Conservation (phyloP, 202 grass and related monocot species). For the Zizania palustris region DNA sequence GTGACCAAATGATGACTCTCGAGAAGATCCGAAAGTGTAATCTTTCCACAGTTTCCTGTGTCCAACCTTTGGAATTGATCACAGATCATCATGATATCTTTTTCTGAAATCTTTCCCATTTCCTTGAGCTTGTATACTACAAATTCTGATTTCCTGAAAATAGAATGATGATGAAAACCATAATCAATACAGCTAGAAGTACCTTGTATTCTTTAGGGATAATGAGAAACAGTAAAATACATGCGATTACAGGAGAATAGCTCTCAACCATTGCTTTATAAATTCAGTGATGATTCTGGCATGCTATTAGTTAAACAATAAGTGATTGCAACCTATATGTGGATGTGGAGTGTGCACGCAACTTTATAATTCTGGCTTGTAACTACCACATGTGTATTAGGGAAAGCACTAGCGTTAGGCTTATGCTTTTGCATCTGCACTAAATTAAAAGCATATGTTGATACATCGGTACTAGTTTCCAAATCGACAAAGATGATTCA, state of each 20-base stretch:
- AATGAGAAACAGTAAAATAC: background rate
- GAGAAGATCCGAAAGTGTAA: constrained; percentile 83
- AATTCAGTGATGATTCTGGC: background rate
- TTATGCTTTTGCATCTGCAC: background rate
- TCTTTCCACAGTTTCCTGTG: constrained; percentile 78
- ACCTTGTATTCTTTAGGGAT: background rate
- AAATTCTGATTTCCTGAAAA: constrained; percentile 91
- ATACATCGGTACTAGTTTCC: too few species aligned
- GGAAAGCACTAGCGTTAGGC: background rate
- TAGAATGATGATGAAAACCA: constrained; percentile 13
- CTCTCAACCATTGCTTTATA: background rate
- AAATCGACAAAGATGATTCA: too few species aligned
- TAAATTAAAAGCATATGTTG: background rate
- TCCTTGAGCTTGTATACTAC: constrained; percentile 93
- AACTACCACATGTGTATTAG: background rate
- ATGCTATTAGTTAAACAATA: background rate
- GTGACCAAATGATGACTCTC: constrained; percentile 61
- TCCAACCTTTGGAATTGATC: constrained; percentile 90
- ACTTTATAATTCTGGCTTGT: background rate
- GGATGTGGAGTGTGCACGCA: background rate
- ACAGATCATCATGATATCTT: constrained; percentile 72
- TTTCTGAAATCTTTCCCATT: constrained; percentile 87
- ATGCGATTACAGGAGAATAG: background rate
- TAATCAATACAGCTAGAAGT: background rate
- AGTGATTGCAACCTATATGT: background rate